Conservation (phyloP, 1,284 basidiomycete genomes). For the Sanghuangporus baumii region DNA sequence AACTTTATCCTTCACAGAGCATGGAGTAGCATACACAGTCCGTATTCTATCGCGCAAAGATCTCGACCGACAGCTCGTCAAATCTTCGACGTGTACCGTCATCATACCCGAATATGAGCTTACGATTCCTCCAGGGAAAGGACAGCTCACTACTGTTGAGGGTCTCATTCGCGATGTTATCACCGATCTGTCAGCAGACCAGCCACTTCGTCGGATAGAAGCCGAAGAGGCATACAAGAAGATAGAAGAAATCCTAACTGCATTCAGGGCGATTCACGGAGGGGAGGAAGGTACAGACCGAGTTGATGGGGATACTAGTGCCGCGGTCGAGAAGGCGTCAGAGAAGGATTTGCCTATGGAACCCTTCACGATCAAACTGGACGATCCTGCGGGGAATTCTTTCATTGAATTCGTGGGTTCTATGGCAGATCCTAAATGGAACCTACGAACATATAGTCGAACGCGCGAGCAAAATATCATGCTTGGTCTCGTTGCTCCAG, state of each 20-base stretch:
- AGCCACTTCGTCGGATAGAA: conserved; percentile 83
- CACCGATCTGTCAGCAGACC: conserved; percentile 79
- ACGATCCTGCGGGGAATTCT: conserved; percentile 94
- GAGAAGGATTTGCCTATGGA: conserved; percentile 53
- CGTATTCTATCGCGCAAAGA: conserved; percentile 74
- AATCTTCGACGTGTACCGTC: conserved; percentile 81
- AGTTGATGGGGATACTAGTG: conserved; percentile 23
- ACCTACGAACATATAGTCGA: conserved; percentile 80
- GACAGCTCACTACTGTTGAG: conserved; percentile 95
- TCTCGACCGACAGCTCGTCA: conserved; percentile 91
- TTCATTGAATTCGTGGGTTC: conserved; percentile 84
- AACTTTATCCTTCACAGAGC: conserved; percentile 36
- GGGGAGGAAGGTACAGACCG: conserved; percentile 57
- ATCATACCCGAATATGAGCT: conserved; percentile 85
- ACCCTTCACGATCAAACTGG: conserved; percentile 80
- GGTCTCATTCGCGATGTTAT: conserved; percentile 86
- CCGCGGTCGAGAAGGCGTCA: conserved; percentile 27
- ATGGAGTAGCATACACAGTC: conserved; percentile 75
- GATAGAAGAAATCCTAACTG: conserved; percentile 73
- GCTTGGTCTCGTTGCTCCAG: conserved; percentile 62
- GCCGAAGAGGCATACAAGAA: conserved; percentile 73
- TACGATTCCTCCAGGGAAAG: conserved; percentile 84
- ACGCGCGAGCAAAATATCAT: conserved; percentile 80
- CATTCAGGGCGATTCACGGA: conserved; percentile 65
- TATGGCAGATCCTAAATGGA: conserved; percentile 91